These are phyloP conservation scores for Asparagopsis taxiformis DNA, from an alignment of 31 red algal species.

Conservation along the genomic window DNA sequence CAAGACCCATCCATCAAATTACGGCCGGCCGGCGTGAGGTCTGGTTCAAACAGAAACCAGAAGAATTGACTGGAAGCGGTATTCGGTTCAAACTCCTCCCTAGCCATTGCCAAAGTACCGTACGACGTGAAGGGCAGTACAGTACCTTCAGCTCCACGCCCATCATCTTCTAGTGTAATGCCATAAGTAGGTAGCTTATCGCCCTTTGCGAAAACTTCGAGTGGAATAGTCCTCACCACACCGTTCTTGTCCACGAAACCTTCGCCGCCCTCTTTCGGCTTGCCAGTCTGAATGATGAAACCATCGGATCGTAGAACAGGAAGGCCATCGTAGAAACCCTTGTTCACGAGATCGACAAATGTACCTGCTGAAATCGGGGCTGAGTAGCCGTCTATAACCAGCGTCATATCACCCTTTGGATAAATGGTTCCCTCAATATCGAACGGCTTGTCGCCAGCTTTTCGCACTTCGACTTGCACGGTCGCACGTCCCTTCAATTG, in stretches of 20 bases:
- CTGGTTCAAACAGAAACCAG: conserved; percentile 98
- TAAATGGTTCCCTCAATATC: conserved; percentile 88
- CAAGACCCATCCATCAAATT: conserved; percentile 93
- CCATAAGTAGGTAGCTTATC: conserved; percentile 87
- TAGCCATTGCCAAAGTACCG: conserved; percentile 80
- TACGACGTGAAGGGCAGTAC: conserved; percentile 89
- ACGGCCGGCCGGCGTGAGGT: conserved; percentile 91
- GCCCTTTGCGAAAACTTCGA: conserved; percentile 89
- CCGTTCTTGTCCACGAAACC: conserved; percentile 77
- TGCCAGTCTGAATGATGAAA: conserved; percentile 87
- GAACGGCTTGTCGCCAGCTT: conserved; percentile 73
- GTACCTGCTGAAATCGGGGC: conserved; percentile 93
- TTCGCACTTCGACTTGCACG: conserved; percentile 79
- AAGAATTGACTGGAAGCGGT: conserved; percentile 90
- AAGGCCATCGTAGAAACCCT: conserved; percentile 83
- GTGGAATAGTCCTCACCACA: conserved; percentile 65
- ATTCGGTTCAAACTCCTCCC: conserved; percentile 86
- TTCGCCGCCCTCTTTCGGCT: conserved; percentile 65
- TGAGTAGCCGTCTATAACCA: conserved; percentile 90
- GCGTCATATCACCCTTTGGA: conserved; percentile 74
- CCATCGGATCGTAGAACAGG: conserved; percentile 84
- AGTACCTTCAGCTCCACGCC: conserved; percentile 70
- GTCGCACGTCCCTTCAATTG: conserved; percentile 82
- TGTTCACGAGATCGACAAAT: conserved; percentile 89
- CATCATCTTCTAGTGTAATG: conserved; percentile 89